phyloP scores from a whole-genome alignment of 2,329 filamentous ascomycete genomes.

The Fusarium sp. region DNA sequence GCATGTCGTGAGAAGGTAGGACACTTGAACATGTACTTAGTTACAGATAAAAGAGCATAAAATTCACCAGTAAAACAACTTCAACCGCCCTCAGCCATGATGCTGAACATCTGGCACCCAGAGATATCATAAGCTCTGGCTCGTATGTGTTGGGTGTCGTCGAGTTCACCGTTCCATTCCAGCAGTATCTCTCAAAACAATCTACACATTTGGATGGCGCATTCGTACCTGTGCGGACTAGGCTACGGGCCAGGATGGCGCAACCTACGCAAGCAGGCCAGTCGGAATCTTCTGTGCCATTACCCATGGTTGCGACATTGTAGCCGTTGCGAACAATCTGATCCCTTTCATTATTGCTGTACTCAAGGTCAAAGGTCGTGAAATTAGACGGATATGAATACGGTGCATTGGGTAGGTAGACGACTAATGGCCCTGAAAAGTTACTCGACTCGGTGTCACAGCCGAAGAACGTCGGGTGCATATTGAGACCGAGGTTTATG shows the following conservation, averaged over 20 bases:
- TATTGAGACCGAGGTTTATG: slow-evolving; percentile 80
- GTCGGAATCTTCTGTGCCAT: slow-evolving; percentile 69
- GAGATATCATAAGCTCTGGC: slow-evolving; percentile 49
- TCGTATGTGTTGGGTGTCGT: slow-evolving; percentile 54
- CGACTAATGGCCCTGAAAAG: slow-evolving; percentile 70
- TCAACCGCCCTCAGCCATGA: neutral
- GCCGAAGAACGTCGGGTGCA: slow-evolving; percentile 82
- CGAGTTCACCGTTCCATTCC: slow-evolving; percentile 74
- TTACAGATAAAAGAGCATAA: too few species aligned
- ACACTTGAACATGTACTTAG: too few species aligned
- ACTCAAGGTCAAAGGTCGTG: slow-evolving; percentile 76
- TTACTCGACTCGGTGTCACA: slow-evolving; percentile 67
- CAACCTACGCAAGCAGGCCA: slow-evolving; percentile 87
- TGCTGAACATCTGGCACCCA: neutral
- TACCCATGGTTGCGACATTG: slow-evolving; percentile 63
- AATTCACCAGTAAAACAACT: neutral
- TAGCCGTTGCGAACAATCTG: slow-evolving; percentile 84
- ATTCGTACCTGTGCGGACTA: slow-evolving; percentile 72
- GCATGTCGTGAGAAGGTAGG: too few species aligned
- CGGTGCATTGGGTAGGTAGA: slow-evolving; percentile 86
- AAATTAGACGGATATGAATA: slow-evolving; percentile 79
- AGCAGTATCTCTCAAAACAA: slow-evolving; percentile 86
- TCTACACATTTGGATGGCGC: slow-evolving; percentile 75
- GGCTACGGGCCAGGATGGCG: slow-evolving; percentile 78
- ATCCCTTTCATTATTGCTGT: slow-evolving; percentile 74